A percentile compares a stretch with the other conserved stretches of the same genome.
These are phyloP conservation scores for Sisymbrium altissimum DNA, from an alignment of 345 rosid species.

Conservation along the genomic window DNA sequence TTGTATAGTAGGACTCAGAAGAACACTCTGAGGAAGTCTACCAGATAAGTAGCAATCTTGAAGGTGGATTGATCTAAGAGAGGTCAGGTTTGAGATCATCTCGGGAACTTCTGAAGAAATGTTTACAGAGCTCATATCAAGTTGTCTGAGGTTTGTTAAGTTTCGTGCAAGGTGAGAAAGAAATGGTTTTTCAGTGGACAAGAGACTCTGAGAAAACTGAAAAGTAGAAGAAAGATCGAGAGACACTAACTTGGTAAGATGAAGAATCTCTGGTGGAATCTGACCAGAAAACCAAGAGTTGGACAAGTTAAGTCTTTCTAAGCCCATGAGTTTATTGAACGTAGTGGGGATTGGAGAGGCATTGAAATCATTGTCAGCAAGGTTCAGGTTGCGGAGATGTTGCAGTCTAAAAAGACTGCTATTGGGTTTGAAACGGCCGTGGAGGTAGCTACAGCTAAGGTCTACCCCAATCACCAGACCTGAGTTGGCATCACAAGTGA, in stretches of 20 bases:
- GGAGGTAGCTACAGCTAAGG: neutral
- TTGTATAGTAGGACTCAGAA: too few relatives aligned
- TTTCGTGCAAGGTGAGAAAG: neutral
- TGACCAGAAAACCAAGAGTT: neutral
- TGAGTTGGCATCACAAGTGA: neutral
- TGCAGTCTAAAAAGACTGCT: neutral
- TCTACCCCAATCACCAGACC: neutral
- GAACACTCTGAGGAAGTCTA: too few relatives aligned
- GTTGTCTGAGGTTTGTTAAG: neutral
- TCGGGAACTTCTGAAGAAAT: neutral
- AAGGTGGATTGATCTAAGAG: neutral
- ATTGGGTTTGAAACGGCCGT: neutral
- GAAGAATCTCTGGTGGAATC: neutral
- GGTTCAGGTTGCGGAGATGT: conserved; percentile 24
- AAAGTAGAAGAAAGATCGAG: neutral
- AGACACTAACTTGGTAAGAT: conserved; percentile 8
- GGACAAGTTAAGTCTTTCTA: neutral
- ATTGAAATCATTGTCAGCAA: conserved; percentile 26
- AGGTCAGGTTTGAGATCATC: neutral
- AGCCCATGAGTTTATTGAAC: neutral
- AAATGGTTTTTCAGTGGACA: neutral
- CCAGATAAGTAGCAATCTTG: neutral
- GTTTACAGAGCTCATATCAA: neutral
- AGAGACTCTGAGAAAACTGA: neutral
- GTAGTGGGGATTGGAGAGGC: neutral